phyloP scores from a whole-genome alignment of 768 basidiomycete genomes.

The Cubamyces lactineus region DNA sequence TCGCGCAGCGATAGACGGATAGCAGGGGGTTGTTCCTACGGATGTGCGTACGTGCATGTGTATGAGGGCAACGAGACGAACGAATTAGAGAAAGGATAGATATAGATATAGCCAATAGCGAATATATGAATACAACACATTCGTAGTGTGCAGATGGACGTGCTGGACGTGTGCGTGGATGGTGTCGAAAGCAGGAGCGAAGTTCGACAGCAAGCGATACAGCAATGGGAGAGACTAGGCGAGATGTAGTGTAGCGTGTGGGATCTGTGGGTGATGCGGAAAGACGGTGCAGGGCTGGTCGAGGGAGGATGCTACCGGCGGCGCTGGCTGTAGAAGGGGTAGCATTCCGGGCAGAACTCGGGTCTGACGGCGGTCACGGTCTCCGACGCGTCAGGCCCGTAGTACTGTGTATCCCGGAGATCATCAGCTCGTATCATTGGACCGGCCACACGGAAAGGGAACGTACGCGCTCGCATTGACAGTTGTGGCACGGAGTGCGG shows the following conservation, averaged over 20 bases:
- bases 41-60: not conserved
- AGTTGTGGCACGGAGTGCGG: constrained; percentile 44
- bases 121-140: constrained; percentile 13
- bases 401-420: constrained; percentile 52
- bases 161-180: not conserved
- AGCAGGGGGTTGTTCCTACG: not conserved
- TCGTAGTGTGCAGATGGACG: not conserved
- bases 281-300: not conserved
- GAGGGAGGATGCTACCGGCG: constrained; percentile 19
- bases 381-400: constrained; percentile 71
- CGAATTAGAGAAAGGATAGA: not conserved
- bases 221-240: constrained; percentile 4
- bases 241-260: not conserved
- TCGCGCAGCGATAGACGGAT: not conserved
- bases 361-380: constrained; percentile 52
- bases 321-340: constrained; percentile 33
- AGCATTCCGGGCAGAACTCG: constrained; percentile 43
- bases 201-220: constrained; percentile 16
- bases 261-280: not conserved
- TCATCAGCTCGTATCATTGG: not conserved
- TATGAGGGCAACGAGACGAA: not conserved
- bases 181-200: constrained; percentile 4
- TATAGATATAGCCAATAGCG: not conserved
- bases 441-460: constrained; percentile 13
- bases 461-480: constrained; percentile 49